These are phyloP conservation scores for Ustilaginoidea virens DNA, from an alignment of 2,329 filamentous ascomycete species.

Conservation along the genomic window DNA sequence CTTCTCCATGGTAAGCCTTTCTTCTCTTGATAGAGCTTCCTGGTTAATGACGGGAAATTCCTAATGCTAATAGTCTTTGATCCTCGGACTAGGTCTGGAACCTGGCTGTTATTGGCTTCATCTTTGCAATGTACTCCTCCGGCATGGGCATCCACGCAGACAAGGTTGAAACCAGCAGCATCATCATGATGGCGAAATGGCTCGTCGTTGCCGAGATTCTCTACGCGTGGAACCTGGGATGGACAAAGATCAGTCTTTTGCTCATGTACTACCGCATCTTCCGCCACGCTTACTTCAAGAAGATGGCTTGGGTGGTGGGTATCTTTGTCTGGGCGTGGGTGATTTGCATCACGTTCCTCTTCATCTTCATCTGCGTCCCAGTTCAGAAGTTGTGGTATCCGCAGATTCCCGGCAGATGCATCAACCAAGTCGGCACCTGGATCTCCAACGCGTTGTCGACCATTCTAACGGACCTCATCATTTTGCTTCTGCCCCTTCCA, in stretches of 20 bases:
- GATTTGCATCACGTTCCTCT: slow-evolving; percentile 30
- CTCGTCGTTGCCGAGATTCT: slow-evolving; percentile 31
- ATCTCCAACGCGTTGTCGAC: slow-evolving; percentile 32
- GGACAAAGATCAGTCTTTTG: slow-evolving; percentile 34
- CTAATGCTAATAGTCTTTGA: too few species aligned
- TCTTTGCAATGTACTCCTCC: slow-evolving; percentile 28
- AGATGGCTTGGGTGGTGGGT: slow-evolving; percentile 23
- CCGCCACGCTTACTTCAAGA: slow-evolving; percentile 25
- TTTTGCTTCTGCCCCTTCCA: slow-evolving; percentile 27
- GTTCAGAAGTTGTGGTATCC: slow-evolving; percentile 33
- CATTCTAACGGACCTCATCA: slow-evolving; percentile 29
- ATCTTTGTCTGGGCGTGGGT: slow-evolving; percentile 30
- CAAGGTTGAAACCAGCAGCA: slow-evolving; percentile 17
- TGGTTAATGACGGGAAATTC: too few species aligned
- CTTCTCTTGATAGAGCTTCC: neutral
- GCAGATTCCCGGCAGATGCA: slow-evolving; percentile 27
- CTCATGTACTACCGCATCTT: slow-evolving; percentile 40
- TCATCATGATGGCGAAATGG: slow-evolving; percentile 29
- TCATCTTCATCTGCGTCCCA: slow-evolving; percentile 36
- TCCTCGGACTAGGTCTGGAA: slow-evolving; percentile 30
- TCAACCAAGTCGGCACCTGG: slow-evolving; percentile 33
- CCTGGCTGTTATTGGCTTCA: slow-evolving; percentile 27
- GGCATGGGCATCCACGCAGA: slow-evolving; percentile 33
- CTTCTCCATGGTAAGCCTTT: slow-evolving; percentile 26
- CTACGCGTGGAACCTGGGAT: slow-evolving; percentile 30